Evolutionary conservation across 1,284 basidiomycete species (phyloP).

Genomic region (Rhodotorula sp.): DNA sequence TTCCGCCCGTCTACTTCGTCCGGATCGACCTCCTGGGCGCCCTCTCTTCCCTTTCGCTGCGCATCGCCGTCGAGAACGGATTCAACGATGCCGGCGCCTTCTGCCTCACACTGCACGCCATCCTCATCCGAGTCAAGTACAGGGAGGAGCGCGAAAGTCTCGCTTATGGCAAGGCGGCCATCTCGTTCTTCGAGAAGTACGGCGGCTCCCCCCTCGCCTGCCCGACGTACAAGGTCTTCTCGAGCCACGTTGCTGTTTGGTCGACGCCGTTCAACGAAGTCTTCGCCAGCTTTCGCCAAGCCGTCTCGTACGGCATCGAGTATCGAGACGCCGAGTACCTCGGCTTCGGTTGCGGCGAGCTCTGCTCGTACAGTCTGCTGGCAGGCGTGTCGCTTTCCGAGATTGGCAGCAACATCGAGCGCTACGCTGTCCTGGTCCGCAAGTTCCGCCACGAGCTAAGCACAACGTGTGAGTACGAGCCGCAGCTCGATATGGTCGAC

Average conservation of each 20-base stretch:
- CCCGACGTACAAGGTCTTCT: slow-evolving; percentile 39
- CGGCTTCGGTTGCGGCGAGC: slow-evolving; percentile 32
- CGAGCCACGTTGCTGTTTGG: slow-evolving; percentile 33
- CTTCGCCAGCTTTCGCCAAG: slow-evolving; percentile 18
- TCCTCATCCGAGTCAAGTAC: slow-evolving; percentile 24
- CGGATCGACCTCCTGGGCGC: slow-evolving; percentile 37
- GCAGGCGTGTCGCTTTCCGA: slow-evolving; percentile 19
- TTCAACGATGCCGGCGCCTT: slow-evolving; percentile 32
- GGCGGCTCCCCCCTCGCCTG: slow-evolving; percentile 33
- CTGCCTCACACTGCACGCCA: slow-evolving; percentile 34
- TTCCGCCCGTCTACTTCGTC: slow-evolving; percentile 39
- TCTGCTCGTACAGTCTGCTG: slow-evolving; percentile 19
- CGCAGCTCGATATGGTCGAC: not conserved
- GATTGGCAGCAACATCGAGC: slow-evolving; percentile 32
- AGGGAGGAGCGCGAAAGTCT: slow-evolving; percentile 5
- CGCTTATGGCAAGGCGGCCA: slow-evolving; percentile 29
- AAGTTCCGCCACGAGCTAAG: slow-evolving; percentile 38
- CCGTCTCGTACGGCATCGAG: slow-evolving; percentile 27
- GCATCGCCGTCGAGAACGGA: slow-evolving; percentile 20
- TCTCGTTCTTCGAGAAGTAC: slow-evolving; percentile 28
- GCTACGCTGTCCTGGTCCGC: slow-evolving; percentile 36
- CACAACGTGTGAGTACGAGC: slow-evolving; percentile 15
- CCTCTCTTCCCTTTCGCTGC: slow-evolving; percentile 27
- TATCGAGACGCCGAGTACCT: slow-evolving; percentile 38
- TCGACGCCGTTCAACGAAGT: slow-evolving; percentile 13